Evolutionary conservation across 306 rosid genomes (phyloP), one percentile per base, ranked within the genome.

Genomic region (Quercus ilex): DNA sequence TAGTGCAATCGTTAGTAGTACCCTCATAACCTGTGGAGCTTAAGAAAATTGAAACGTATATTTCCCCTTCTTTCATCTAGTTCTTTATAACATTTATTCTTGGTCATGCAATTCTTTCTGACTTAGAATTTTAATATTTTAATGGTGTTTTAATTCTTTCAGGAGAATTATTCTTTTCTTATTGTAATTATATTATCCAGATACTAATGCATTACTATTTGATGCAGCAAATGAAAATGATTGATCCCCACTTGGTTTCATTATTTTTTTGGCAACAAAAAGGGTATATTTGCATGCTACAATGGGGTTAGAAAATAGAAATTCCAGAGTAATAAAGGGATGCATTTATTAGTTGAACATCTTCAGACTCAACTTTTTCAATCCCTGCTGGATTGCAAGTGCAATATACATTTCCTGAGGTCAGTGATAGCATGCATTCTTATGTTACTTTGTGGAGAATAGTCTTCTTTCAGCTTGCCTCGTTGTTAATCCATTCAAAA

Each of bases 231-330:
- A 93, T 92, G 69, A 94, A 91, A 84, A 72, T 94, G 78, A 83
- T 94, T 79, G 97, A 92, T 83, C 98, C 97, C 58, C 97, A 94
- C 93, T 90, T 94, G 89, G 95, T 91, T 78, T 88, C 98, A 13
- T 77, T 97, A 6, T 91, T 94, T 84, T 92, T 75, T 73, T 35
- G 98, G 92, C 77, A 74, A 91, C 68, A 92, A 81, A 87, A 85
- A 89, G 92, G 81, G 92, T 87, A 17, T 92, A 91, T 86, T 87
- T 94, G 77, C 97, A 91, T 83, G 73, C 89, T 51, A 86, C 97
- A 11, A 74, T 85, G 57, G 97, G 92, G 85, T 80, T 94, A 87
- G 90, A 90, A 87, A 94, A 94, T 84, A 86, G 75, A 88, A 91
- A 94, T 81, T 62, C 86, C 57, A 76, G 79, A 90, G 81, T 82